Conservation (phyloP, 257 asterid genomes). For the Paulownia fortunei region DNA sequence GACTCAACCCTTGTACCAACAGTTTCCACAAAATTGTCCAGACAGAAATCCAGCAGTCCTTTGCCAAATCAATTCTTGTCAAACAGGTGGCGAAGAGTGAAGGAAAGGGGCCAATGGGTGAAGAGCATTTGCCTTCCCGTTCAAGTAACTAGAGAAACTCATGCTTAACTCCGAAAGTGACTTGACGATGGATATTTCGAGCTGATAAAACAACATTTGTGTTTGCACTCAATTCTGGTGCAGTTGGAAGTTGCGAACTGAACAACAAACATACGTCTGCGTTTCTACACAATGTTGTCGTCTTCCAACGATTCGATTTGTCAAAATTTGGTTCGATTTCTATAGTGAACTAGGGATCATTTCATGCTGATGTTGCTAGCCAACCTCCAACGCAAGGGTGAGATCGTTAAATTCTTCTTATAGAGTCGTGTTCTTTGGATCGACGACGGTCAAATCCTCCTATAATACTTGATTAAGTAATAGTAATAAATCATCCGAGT, state of each 20-base stretch:
- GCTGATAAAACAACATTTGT: background rate
- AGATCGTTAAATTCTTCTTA: too few species aligned
- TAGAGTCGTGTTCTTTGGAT: too few species aligned
- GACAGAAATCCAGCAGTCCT: background rate
- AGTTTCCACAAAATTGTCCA: background rate
- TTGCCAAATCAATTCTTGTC: background rate
- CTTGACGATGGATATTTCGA: constrained; percentile 5
- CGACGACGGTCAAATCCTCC: too few species aligned
- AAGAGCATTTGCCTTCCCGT: constrained; percentile 23
- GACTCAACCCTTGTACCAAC: background rate
- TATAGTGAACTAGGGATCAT: too few species aligned
- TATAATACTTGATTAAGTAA: too few species aligned
- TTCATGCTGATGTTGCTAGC: too few species aligned
- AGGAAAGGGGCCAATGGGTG: constrained; percentile 1
- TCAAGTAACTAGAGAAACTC: constrained; percentile 28
- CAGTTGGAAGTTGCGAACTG: background rate
- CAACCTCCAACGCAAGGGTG: too few species aligned
- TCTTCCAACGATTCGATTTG: background rate
- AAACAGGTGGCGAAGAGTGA: background rate
- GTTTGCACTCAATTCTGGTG: background rate
- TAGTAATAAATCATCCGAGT: too few species aligned
- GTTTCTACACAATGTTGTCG: constrained; percentile 7
- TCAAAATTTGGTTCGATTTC: too few species aligned
- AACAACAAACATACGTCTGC: background rate
- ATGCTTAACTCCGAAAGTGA: constrained; percentile 11